Base-by-base conservation (phyloP, 2,329 filamentous ascomycete genomes). In the Xylariaceae sp. region DNA sequence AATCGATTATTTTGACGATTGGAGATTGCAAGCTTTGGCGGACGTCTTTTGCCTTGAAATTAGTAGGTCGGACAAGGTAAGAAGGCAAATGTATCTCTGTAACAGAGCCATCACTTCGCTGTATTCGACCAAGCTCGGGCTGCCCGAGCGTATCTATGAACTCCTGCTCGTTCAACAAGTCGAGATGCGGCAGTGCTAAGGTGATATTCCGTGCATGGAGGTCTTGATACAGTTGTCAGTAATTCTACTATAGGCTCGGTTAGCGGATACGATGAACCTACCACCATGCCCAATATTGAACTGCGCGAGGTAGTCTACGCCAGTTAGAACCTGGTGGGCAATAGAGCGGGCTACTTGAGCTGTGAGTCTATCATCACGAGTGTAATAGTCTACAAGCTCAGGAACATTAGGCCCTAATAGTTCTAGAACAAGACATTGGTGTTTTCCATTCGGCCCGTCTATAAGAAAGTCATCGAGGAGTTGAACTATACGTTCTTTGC, bases 401-500 rank as follows among this genome's bases (percentile, higher is more conserved):
- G 11, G 22, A 16, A 49, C 20, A 37, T 10, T 42, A 19, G 43
- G 47, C 5, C 43, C 40, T 5, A 49, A n/a, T 10, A 49, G 23
- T 27, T 47, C 47, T 3, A 49, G 19, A 7, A 52, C 49, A 20
- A 49, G 40, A 14, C 49, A 52, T 21, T 41, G 21, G 16, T 52
- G 47, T 22, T 12, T 36, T 3, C 49, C 47, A 27, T 47, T 49
- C 1, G 44, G 43, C 11, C 47, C 47, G 2, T 37, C 41, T n/a
- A 47, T n/a, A 5, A 1, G 6, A 37, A 52, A 52, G 2, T n/a
- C 6, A 27, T 49, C 44, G 10, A 52, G 40, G 23, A 52, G 16
- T 23, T 34, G 35, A 19, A 47, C 38, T 1, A 52, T 27, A 19
- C 39, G 40, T 35, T 40, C 10, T 34, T 14, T 2, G n/a, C 46